Conservation (phyloP, 129 eudicot species). For the Saussurea involucrata region DNA sequence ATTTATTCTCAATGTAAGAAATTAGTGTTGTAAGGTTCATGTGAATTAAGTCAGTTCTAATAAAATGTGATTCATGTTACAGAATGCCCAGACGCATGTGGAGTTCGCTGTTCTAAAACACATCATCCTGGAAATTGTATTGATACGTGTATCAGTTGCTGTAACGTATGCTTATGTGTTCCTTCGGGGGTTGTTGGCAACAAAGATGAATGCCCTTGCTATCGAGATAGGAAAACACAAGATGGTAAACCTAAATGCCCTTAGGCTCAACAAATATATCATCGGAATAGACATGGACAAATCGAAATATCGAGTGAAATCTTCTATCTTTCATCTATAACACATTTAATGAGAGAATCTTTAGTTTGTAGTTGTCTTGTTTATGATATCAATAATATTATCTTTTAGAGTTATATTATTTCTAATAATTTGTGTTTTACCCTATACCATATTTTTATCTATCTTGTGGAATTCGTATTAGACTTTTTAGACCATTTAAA, state of each 20-base stretch:
- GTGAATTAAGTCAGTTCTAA: background rate
- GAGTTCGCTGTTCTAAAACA: slow-evolving; percentile 20
- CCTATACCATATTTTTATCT: background rate
- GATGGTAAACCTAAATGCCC: slow-evolving; percentile 34
- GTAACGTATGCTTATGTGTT: slow-evolving; percentile 25
- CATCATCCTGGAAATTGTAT: slow-evolving; percentile 35
- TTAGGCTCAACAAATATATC: background rate
- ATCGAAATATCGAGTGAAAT: too few species aligned
- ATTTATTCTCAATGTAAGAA: background rate
- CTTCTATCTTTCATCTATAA: background rate
- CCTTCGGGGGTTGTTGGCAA: slow-evolving; percentile 31
- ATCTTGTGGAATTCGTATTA: background rate
- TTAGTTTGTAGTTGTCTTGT: background rate
- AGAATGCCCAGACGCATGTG: slow-evolving; percentile 34
- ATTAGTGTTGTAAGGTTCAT: background rate
- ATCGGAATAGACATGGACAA: background rate
- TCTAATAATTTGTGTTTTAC: background rate
- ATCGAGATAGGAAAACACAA: slow-evolving; percentile 28
- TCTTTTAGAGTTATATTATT: background rate
- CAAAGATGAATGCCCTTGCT: slow-evolving; percentile 36
- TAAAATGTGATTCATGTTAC: background rate
- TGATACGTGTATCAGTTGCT: slow-evolving; percentile 29
- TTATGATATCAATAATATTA: background rate
- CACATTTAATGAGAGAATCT: background rate
- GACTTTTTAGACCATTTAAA: too few species aligned